Percentiles rank a stretch among this genome's conserved stretches.
Conservation (phyloP, 169 alveolate genomes). For the Sarcocystis neurona region DNA sequence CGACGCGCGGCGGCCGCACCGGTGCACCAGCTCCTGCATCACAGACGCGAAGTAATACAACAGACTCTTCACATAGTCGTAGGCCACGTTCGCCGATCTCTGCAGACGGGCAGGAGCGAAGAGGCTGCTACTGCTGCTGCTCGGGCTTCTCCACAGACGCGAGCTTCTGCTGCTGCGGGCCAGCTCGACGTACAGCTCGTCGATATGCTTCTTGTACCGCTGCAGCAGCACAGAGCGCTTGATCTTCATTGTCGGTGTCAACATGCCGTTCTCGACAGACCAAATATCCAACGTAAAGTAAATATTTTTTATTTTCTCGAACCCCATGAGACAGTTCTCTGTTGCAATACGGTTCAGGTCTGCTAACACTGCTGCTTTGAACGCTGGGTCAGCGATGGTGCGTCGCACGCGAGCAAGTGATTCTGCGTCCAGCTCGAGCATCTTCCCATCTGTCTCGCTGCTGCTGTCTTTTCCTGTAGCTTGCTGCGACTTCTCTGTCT, state of each 20-base stretch:
- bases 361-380: background rate
- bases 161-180: background rate
- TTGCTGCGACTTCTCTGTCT: background rate
- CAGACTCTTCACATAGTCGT: no score
- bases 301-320: constrained; percentile 51
- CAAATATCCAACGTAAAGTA: constrained; percentile 52
- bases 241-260: constrained; percentile 69
- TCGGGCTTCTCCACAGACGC: background rate
- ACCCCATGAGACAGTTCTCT: constrained; percentile 49
- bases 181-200: constrained; percentile 13
- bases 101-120: no score
- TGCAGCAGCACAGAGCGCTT: constrained; percentile 46
- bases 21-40: no score
- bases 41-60: no score
- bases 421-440: background rate
- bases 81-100: no score
- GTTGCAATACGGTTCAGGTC: constrained; percentile 16
- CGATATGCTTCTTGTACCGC: background rate
- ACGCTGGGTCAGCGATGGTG: background rate
- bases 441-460: background rate
- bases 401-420: background rate
- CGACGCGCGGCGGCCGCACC: no score
- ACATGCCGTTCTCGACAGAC: constrained; percentile 67
- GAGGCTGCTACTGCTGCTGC: background rate
- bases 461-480: background rate